phyloP scores from a whole-genome alignment of 1,139 yeast genomes.

The Geotrichum europaeum region DNA sequence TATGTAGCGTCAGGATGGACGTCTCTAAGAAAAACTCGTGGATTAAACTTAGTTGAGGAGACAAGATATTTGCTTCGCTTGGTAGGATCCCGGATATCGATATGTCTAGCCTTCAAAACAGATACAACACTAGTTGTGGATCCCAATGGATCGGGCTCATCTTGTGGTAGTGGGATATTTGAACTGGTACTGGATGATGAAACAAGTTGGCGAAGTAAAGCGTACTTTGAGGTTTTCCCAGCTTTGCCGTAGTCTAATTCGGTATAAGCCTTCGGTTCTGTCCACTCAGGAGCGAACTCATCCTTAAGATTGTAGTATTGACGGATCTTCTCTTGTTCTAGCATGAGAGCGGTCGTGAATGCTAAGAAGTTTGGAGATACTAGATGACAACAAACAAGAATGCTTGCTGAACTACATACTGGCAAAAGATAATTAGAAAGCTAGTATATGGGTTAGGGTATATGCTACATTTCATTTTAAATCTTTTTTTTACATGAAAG shows the following conservation, averaged over 20 bases:
- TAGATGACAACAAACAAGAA: neutral
- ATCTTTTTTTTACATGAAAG: neutral
- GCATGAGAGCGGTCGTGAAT: slow-evolving; percentile 5
- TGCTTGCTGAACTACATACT: neutral
- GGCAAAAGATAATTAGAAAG: neutral
- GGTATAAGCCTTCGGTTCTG: slow-evolving; percentile 20
- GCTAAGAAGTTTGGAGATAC: neutral
- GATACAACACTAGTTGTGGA: slow-evolving; percentile 31
- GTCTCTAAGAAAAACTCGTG: slow-evolving; percentile 60
- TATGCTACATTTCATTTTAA: neutral
- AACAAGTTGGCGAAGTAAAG: slow-evolving; percentile 27
- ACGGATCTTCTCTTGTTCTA: slow-evolving; percentile 14
- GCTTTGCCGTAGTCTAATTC: slow-evolving; percentile 13
- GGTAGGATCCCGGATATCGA: slow-evolving; percentile 28
- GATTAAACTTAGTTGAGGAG: slow-evolving; percentile 66
- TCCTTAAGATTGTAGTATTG: slow-evolving; percentile 28
- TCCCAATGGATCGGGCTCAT: slow-evolving; percentile 39
- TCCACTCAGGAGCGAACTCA: slow-evolving; percentile 30
- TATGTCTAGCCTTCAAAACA: slow-evolving; percentile 29
- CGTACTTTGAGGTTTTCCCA: slow-evolving; percentile 20
- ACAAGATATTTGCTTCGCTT: slow-evolving; percentile 50
- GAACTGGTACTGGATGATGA: slow-evolving; percentile 20
- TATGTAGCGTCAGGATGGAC: slow-evolving; percentile 69
- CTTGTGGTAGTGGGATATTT: slow-evolving; percentile 25
- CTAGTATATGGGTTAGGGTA: neutral